Conservation (phyloP, 768 basidiomycete genomes). For the Tricholoma sp. region DNA sequence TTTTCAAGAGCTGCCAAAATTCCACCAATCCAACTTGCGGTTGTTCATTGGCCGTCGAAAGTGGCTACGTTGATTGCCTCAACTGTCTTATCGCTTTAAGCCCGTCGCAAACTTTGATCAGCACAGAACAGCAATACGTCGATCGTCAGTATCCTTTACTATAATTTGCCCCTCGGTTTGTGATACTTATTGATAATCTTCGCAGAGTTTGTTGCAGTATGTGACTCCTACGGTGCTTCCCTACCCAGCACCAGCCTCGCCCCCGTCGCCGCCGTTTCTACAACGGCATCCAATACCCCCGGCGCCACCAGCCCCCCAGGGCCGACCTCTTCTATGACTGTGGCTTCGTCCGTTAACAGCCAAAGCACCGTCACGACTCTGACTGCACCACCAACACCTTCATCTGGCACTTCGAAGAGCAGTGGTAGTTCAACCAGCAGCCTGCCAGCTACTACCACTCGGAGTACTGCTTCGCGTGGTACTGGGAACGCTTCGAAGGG, state of each 20-base stretch:
- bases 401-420: too few relatives aligned
- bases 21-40: neutral
- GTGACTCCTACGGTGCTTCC: neutral
- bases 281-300: too few relatives aligned
- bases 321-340: too few relatives aligned
- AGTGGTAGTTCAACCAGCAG: too few relatives aligned
- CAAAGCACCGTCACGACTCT: too few relatives aligned
- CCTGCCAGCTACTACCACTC: too few relatives aligned
- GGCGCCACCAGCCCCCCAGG: too few relatives aligned
- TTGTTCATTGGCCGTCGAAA: neutral
- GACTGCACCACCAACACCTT: too few relatives aligned
- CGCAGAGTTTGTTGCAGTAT: neutral
- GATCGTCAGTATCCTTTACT: neutral
- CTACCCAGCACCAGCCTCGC: neutral
- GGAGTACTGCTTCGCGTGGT: neutral
- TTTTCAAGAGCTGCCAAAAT: neutral
- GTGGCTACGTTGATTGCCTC: neutral
- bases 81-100: neutral
- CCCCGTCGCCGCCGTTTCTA: constrained; percentile 2
- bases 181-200: neutral
- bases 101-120: neutral
- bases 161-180: neutral
- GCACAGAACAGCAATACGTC: neutral
- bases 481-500: neutral
- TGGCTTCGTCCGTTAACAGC: too few relatives aligned